Evolutionary conservation across 495 filamentous ascomycete species (phyloP).

Genomic region (Cairneyella variabilis): DNA sequence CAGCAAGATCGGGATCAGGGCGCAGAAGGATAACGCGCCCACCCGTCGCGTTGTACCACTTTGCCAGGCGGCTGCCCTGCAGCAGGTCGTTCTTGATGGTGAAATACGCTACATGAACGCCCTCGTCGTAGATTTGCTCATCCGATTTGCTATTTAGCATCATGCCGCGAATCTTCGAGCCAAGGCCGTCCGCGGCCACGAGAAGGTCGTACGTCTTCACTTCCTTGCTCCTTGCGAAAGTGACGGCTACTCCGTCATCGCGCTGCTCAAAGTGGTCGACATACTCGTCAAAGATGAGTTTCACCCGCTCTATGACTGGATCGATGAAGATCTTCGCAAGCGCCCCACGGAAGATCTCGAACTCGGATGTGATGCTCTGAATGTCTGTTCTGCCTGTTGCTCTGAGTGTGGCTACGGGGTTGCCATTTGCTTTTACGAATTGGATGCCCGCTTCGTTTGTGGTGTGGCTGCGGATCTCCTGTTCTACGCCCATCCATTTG

Average conservation of each 20-base stretch:
- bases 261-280: constrained; percentile 18
- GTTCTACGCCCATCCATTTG: constrained; percentile 30
- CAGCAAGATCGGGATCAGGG: constrained; percentile 24
- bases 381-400: constrained; percentile 21
- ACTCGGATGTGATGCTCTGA: constrained; percentile 25
- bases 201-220: constrained; percentile 43
- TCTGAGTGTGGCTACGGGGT: constrained; percentile 27
- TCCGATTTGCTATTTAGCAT: constrained; percentile 36
- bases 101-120: constrained; percentile 39
- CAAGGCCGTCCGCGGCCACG: constrained; percentile 45
- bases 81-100: constrained; percentile 36
- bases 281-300: constrained; percentile 1
- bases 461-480: constrained; percentile 19
- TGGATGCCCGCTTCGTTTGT: constrained; percentile 26
- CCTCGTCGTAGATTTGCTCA: constrained; percentile 33
- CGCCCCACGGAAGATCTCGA: constrained; percentile 26
- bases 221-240: constrained; percentile 23
- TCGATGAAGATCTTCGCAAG: constrained; percentile 24
- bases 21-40: constrained; percentile 35
- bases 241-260: constrained; percentile 22
- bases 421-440: constrained; percentile 25
- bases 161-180: constrained; percentile 43
- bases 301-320: constrained; percentile 28
- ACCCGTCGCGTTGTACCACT: constrained; percentile 32
- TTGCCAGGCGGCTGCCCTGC: constrained; percentile 29